Evolutionary conservation across 768 basidiomycete species (phyloP).

Genomic region (Rhizopogon roseolus): DNA sequence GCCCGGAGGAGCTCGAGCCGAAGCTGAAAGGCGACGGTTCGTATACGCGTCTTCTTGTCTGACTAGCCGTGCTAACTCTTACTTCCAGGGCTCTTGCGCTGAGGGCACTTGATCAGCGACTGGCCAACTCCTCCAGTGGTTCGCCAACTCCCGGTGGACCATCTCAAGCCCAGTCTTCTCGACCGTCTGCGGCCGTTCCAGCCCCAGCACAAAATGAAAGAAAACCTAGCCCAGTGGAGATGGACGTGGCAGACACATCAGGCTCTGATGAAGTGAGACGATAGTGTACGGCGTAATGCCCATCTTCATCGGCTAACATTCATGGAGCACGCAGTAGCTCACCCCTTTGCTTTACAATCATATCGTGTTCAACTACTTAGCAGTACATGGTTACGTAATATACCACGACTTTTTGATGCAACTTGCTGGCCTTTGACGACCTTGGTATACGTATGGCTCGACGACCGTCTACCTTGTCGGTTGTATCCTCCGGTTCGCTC

Average conservation of each 20-base stretch:
- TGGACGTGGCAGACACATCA: conserved; percentile 11
- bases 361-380: not conserved
- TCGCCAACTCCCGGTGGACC: conserved; percentile 26
- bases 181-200: conserved; percentile 22
- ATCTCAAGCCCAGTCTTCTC: conserved; percentile 23
- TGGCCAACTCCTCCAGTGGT: conserved; percentile 54
- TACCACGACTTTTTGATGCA: not conserved
- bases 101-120: conserved; percentile 91
- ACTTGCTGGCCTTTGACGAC: not conserved
- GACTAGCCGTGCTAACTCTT: conserved; percentile 4
- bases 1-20: conserved; percentile 88
- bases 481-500: conserved; percentile 20
- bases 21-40: conserved; percentile 92
- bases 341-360: not conserved
- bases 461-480: conserved; percentile 31
- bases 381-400: conserved; percentile 19
- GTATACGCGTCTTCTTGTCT: conserved; percentile 13
- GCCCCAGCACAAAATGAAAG: conserved; percentile 29
- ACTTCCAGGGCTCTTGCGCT: conserved; percentile 81
- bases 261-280: conserved; percentile 15
- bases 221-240: conserved; percentile 18
- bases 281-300: conserved; percentile 14
- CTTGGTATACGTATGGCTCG: conserved; percentile 32
- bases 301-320: conserved; percentile 6
- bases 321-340: not conserved